Evolutionary conservation across 169 alveolate genomes (phyloP).

Genomic region (Plasmodium blacklocki): DNA sequence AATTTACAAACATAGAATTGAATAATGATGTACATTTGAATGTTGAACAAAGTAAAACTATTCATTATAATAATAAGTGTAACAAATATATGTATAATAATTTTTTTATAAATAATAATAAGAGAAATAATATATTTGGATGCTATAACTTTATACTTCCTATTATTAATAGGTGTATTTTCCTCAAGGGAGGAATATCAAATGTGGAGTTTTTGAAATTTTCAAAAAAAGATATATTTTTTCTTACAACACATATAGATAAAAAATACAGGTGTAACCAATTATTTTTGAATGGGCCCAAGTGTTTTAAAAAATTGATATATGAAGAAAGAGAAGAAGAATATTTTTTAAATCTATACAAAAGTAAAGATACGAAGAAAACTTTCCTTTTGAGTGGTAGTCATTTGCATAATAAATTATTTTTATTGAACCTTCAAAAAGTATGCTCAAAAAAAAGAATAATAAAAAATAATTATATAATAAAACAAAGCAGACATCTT

Average conservation of each 20-base stretch:
- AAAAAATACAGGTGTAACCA: conserved; percentile 31
- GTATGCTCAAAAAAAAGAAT: neutral
- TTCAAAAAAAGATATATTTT: neutral
- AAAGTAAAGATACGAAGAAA: conserved; percentile 42
- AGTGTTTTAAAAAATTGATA: conserved; percentile 2
- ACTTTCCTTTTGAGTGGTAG: conserved; percentile 59
- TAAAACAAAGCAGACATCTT: neutral
- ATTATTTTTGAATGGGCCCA: conserved; percentile 14
- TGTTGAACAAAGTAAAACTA: too few relatives aligned
- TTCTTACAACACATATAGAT: conserved; percentile 27
- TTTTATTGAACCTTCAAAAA: neutral
- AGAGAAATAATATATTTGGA: neutral
- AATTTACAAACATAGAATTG: neutral
- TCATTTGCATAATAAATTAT: conserved; percentile 30
- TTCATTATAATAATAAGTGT: too few relatives aligned
- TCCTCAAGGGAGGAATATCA: conserved; percentile 21
- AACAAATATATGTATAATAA: too few relatives aligned
- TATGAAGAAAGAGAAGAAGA: conserved; percentile 24
- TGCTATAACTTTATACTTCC: neutral
- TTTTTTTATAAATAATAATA: neutral
- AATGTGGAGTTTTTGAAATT: conserved; percentile 11
- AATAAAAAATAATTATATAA: conserved; percentile 1
- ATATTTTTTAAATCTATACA: conserved; percentile 40
- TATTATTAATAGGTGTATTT: conserved; percentile 1
- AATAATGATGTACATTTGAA: neutral